Evolutionary conservation across 495 filamentous ascomycete genomes (phyloP), one percentile per base, ranked within the genome.

Genomic region (Hyaloscypha bicolor): DNA sequence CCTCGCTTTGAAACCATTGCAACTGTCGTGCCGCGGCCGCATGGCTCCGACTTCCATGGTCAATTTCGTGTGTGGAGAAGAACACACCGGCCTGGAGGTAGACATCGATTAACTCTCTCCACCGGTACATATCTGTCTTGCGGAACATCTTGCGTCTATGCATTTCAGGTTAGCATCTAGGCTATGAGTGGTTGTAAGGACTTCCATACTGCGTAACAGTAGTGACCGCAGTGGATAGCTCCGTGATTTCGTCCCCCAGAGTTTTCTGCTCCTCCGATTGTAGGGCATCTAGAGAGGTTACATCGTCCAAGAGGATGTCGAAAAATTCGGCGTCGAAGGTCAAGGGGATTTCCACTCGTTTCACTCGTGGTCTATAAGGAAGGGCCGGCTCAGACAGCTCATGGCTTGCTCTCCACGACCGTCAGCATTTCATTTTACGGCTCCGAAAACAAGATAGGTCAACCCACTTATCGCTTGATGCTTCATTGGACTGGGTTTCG

Each of bases 21-120:
- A 90, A 77, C 70, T 86, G 84, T 55, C 80, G 79, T 33, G 80
- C 73, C 9, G 86, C 88, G 30, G 79, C 78, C 21, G 79, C 74
- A 63, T 81, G 85, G 30, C 78, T 83, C 35, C 89, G 80, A 29
- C 81, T 79, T 8, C 88, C 86, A 52, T 86, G 85, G 67, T 87
- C 82, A 21, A 69, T 72, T 68, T 93, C 90, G 16, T 78, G 79
- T 0, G 84, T 87, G 0, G 89, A 90, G 77, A 93, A 93, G 77
- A 93, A 93, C 9, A 93, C 79, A n/a, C 84, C 78, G 8, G 83
- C 85, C 39, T 92, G 85, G 30, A 89, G 74, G 68, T 93, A 93
- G 2, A 91, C 73, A 52, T 88, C 84, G 69, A 93, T 91, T 53
- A 93, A 87, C 65, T 87, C 82, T 52, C 91, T 86, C 91, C 91